Base-by-base conservation (phyloP, 805 yeast species). In the Candida cerambycidarum region DNA sequence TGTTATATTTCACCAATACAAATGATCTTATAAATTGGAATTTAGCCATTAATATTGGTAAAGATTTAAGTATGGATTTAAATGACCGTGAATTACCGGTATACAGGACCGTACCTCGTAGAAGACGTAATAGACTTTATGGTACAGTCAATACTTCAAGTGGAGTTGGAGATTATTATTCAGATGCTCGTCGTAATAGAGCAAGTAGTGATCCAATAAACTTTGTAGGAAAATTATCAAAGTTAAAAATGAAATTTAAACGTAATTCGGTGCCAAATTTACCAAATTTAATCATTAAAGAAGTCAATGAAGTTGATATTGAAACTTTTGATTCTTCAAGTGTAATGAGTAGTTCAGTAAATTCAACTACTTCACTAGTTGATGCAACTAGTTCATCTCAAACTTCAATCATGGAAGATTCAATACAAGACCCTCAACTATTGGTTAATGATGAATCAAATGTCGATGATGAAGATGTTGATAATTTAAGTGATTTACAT, bases 11-110 rank as follows among this genome's bases (percentile, higher is more conserved):
- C 54, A 60, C 76, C 1, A 69, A 74, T 32, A 74, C 83, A 3
- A 80, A 79, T 53, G 83, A 80, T 28, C 74, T 89, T 73, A 78
- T 92, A 39, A 78, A 78, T 31, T 92, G 97, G 97, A 76, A 87
- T 45, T 73, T 78, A 54, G 82, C 80, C 34, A 46, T 93, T 13
- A 78, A 79, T 42, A 76, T 82, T 9, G 97, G 93, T 1, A 83
- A 83, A 39, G 93, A 86, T 52, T 78, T 90, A 24, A 72, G 96
- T 2, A 69, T 89, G 39, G 97, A 93, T 48, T 57, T 92, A 16
- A 80, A 75, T 25, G 74, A 78, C 35, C 74, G 98, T 37, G 82
- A 79, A 38, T 63, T 80, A 57, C 97, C 96, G 10, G 76, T 73
- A 32, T 89, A 83, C 56, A 75, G 93, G 56, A 82, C 92, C 0